Conservation (phyloP, 805 yeast genomes). For the Ogataea nakhonphanomensis region DNA sequence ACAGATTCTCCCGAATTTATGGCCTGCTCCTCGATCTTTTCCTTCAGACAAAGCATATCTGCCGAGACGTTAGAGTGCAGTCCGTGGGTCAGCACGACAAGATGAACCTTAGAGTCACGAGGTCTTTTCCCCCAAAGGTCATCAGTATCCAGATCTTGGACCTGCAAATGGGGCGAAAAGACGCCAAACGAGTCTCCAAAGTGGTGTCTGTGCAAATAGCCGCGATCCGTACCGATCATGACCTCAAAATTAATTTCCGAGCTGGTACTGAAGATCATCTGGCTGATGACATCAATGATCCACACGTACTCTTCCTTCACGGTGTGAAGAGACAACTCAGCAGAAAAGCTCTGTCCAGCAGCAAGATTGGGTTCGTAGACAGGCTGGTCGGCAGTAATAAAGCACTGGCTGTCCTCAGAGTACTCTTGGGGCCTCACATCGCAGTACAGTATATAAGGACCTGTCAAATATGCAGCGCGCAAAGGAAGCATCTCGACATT, state of each 20-base stretch:
- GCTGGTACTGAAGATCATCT: constrained; percentile 66
- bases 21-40: constrained; percentile 56
- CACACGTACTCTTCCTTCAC: constrained; percentile 60
- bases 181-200: constrained; percentile 24
- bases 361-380: constrained; percentile 65
- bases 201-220: constrained; percentile 27
- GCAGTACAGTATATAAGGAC: constrained; percentile 83
- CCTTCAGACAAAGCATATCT: constrained; percentile 86
- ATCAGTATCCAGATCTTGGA: constrained; percentile 54
- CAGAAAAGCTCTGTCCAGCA: constrained; percentile 61
- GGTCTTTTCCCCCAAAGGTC: constrained; percentile 77
- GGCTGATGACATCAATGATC: constrained; percentile 79
- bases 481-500: constrained; percentile 70
- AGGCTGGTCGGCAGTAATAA: constrained; percentile 77
- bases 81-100: constrained; percentile 88
- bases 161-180: constrained; percentile 37
- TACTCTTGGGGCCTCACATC: constrained; percentile 74
- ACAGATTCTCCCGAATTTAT: constrained; percentile 54
- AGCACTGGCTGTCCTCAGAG: constrained; percentile 47
- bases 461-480: constrained; percentile 81
- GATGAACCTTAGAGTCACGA: constrained; percentile 61
- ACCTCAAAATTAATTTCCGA: constrained; percentile 70
- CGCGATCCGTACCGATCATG: constrained; percentile 46
- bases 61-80: constrained; percentile 86
- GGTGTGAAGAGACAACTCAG: constrained; percentile 63